Conservation (phyloP, 2,329 filamentous ascomycete species). For the Pseudogymnoascus pannorum region DNA sequence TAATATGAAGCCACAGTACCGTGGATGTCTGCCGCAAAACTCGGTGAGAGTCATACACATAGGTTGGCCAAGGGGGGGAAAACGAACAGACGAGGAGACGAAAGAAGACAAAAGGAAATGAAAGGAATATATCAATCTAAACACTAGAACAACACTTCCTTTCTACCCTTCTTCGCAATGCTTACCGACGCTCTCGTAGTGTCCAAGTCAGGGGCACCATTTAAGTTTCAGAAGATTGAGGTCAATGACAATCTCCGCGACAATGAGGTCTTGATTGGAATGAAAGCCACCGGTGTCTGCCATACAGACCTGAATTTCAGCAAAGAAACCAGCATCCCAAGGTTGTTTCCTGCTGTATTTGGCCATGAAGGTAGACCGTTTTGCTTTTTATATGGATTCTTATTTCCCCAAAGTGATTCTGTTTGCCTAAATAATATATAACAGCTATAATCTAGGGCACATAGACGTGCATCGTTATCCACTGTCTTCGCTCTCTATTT, state of each 20-base stretch:
- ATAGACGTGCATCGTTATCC: not conserved
- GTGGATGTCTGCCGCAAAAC: not conserved
- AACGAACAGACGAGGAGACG: not conserved
- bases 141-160: not conserved
- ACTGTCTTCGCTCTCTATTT: not conserved
- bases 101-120: not conserved
- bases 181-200: conserved; percentile 16
- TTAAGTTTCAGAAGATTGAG: conserved; percentile 23
- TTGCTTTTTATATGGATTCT: not conserved
- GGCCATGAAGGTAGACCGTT: conserved; percentile 25
- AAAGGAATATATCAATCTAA: not conserved
- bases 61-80: not conserved
- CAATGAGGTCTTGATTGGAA: conserved; percentile 30
- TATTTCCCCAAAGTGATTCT: not conserved
- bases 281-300: conserved; percentile 31
- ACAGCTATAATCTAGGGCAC: not conserved
- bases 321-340: conserved; percentile 13
- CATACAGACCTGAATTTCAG: conserved; percentile 20
- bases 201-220: conserved; percentile 16
- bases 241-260: conserved; percentile 13
- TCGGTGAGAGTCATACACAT: not conserved
- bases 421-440: not conserved
- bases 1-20: not conserved
- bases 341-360: conserved; percentile 24
- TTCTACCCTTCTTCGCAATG: not conserved